These are phyloP conservation scores for Phytophthora pluvialis DNA, from an alignment of 352 stramenopile species.

Conservation along the genomic window DNA sequence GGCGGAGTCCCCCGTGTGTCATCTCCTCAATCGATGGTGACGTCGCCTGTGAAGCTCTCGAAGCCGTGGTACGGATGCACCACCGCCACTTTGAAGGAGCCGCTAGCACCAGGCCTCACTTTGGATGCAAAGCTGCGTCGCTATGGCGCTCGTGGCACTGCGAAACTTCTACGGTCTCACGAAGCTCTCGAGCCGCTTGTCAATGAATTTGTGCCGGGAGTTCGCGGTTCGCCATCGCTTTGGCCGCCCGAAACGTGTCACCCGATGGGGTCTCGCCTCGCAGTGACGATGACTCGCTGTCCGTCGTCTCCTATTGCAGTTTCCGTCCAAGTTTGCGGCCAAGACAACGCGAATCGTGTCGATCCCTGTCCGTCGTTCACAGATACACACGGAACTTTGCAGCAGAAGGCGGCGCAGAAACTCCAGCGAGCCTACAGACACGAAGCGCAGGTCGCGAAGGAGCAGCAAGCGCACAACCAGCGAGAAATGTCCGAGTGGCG, in stretches of 20 bases:
- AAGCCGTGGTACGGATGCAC: constrained; percentile 57
- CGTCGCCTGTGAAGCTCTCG: constrained; percentile 24
- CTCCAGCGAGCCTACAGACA: constrained; percentile 43
- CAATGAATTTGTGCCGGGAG: constrained; percentile 17
- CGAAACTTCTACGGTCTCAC: constrained; percentile 31
- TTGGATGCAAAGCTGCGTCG: constrained; percentile 59
- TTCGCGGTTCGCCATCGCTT: constrained; percentile 50
- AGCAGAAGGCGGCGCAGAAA: constrained; percentile 32
- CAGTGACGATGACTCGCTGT: constrained; percentile 48
- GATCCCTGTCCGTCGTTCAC: constrained; percentile 29
- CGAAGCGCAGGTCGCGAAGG: constrained; percentile 34
- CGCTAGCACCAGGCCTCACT: constrained; percentile 38
- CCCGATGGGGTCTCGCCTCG: constrained; percentile 39
- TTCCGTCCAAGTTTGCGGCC: constrained; percentile 11
- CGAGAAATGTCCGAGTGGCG: constrained; percentile 48
- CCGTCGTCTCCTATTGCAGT: constrained; percentile 47
- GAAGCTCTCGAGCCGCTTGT: constrained; percentile 19
- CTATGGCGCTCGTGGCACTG: constrained; percentile 47
- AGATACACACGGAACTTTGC: constrained; percentile 33
- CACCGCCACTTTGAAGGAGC: constrained; percentile 41
- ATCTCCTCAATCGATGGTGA: background rate
- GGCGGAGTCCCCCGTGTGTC: background rate
- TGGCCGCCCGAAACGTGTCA: constrained; percentile 63
- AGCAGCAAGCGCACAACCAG: constrained; percentile 44
- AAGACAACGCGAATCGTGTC: constrained; percentile 33